Percentiles rank a stretch among this genome's conserved stretches.
phyloP scores from a whole-genome alignment of 2,329 filamentous ascomycete species.

The Albifimbria verrucaria region DNA sequence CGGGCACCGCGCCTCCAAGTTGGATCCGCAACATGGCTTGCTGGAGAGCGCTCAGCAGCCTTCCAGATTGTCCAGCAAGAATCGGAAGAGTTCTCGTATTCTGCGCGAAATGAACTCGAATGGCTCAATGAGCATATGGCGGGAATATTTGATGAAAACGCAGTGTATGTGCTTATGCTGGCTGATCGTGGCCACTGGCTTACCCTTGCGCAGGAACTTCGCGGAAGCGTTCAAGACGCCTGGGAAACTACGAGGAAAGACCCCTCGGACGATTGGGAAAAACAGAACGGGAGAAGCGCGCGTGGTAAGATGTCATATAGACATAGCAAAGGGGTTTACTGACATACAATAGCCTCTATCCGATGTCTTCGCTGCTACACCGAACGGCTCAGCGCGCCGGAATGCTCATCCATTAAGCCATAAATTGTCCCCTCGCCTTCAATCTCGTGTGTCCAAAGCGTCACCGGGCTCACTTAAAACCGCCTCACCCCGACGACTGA shows the following conservation, averaged over 20 bases:
- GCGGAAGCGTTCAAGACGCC: slow-evolving; percentile 95
- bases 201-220: slow-evolving; percentile 63
- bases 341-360: slow-evolving; percentile 51
- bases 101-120: slow-evolving; percentile 88
- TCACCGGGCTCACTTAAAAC: slow-evolving; percentile 30
- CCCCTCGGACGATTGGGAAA: slow-evolving; percentile 68
- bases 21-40: slow-evolving; percentile 81
- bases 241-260: slow-evolving; percentile 78
- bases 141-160: slow-evolving; percentile 82
- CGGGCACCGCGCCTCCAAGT: slow-evolving; percentile 63
- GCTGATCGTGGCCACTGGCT: slow-evolving; percentile 1
- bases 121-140: slow-evolving; percentile 99
- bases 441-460: slow-evolving; percentile 47
- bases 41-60: slow-evolving; percentile 77
- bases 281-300: slow-evolving; percentile 54
- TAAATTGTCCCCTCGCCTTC: slow-evolving; percentile 54
- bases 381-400: slow-evolving; percentile 51
- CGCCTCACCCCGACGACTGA: slow-evolving; percentile 27
- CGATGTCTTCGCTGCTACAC: slow-evolving; percentile 54
- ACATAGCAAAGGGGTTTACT: too few relatives aligned
- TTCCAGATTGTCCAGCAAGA: slow-evolving; percentile 74
- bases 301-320: too few relatives aligned
- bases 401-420: slow-evolving; percentile 48
- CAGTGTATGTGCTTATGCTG: slow-evolving; percentile 58
- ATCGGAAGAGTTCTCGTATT: slow-evolving; percentile 89